Conservation (phyloP, 2,329 filamentous ascomycete genomes). For the Hypoxylon sp. region DNA sequence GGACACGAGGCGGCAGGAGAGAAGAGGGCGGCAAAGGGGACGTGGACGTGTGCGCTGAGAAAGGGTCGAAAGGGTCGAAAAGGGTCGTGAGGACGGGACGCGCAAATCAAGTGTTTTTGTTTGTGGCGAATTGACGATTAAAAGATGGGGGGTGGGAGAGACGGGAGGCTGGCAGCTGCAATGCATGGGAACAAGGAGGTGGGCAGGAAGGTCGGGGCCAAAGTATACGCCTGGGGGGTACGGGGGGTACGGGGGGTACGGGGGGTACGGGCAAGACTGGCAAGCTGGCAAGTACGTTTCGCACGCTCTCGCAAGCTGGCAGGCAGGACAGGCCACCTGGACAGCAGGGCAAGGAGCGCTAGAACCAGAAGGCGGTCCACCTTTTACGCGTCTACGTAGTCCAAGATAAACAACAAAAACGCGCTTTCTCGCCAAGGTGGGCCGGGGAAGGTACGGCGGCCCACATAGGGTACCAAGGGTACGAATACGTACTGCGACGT, state of each 20-base stretch:
- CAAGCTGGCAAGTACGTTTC: no score
- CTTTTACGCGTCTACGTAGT: neutral
- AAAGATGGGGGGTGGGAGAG: constrained; percentile 28
- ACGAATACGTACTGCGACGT: no score
- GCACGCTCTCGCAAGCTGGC: no score
- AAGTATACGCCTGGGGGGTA: no score
- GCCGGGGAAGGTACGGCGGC: no score
- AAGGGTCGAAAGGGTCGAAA: no score
- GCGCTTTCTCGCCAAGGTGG: neutral
- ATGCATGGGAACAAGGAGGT: constrained; percentile 31
- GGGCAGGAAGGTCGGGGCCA: constrained; percentile 26
- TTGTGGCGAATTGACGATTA: constrained; percentile 27
- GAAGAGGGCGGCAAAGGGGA: constrained; percentile 1
- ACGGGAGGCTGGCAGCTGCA: constrained; percentile 20
- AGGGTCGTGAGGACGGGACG: constrained; percentile 13
- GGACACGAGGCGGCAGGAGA: constrained; percentile 14
- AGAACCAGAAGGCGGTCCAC: no score
- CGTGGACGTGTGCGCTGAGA: constrained; percentile 4
- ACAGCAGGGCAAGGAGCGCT: no score
- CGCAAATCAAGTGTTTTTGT: constrained; percentile 34
- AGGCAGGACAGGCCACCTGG: no score
- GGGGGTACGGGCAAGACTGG: no score
- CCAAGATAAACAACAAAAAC: neutral
- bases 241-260: neutral
- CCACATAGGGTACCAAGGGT: no score